Evolutionary conservation across 140 eudicot genomes (phyloP), one percentile per base, ranked within the genome.

Genomic region (Flaveria floridana): DNA sequence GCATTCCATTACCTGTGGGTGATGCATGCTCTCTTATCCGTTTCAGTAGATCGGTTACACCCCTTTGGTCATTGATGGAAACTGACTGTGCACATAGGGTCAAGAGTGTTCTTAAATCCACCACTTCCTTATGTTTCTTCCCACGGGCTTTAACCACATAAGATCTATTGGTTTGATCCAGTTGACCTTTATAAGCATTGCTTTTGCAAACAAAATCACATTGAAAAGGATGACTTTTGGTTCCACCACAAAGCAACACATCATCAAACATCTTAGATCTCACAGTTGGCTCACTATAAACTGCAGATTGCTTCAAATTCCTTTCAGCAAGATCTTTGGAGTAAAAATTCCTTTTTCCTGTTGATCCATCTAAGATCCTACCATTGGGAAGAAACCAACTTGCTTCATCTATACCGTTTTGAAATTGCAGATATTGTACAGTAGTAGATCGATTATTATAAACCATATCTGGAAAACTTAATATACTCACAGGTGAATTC

Each of bases 1-100:
- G 96, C 87, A 79, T 89, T n/a, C 96, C 98, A 18, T 92, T 95
- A 21, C 98, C 98, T 0, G 83, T 73, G 1, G 89, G 89, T 55
- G 96, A 84, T 19, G 98, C 80, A 73, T 89, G 92, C 46, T 89
- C 87, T 64, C 92, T 75, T 21, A 92, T 89, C 70, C 82, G 87
- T 70, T 81, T 89, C 23, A 92, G 78, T 5, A 89, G 71, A 71
- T 92, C 95, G 10, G 69, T 82, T 23, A 87, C 95, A 39, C 82
- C 84, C 59, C 87, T 77, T 72, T 74, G 87, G 66, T 92, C 92
- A 70, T 82, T 87, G 25, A 84, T 65, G n/a, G 96, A 85, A 61
- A 89, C 90, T 14, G 98, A 86, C 75, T 92, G 95, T 61, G 98
- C 98, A 83, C 96, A 92, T 0, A 84, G 85, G 72, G 82, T 89